Evolutionary conservation across 2,329 filamentous ascomycete genomes (phyloP).

Genomic region (Calonectria hawksworthii): DNA sequence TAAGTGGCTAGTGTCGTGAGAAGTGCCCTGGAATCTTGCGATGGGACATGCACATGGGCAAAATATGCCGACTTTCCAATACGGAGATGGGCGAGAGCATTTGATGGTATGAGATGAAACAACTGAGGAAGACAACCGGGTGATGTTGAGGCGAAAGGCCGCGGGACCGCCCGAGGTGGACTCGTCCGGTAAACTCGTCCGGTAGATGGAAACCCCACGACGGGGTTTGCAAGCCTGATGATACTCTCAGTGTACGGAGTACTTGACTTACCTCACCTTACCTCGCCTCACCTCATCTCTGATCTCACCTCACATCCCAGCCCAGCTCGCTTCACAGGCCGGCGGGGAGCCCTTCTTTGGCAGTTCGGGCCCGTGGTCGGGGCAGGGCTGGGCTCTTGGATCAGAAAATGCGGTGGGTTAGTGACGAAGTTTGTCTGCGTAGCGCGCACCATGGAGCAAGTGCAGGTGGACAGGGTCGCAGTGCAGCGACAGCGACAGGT

Average conservation of each 20-base stretch:
- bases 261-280: not conserved
- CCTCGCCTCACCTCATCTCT: not conserved
- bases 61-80: slow-evolving; percentile 16
- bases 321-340: not conserved
- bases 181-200: not conserved
- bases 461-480: slow-evolving; percentile 15
- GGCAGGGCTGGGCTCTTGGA: slow-evolving; percentile 13
- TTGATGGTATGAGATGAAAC: not conserved
- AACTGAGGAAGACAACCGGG: not conserved
- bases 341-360: not conserved
- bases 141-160: not conserved
- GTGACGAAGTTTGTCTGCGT: slow-evolving; percentile 36
- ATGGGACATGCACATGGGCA: not conserved
- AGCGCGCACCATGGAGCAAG: slow-evolving; percentile 26
- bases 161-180: slow-evolving; percentile 2
- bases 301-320: not conserved
- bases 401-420: slow-evolving; percentile 28
- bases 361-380: slow-evolving; percentile 23
- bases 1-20: not conserved
- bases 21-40: not conserved
- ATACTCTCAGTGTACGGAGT: not conserved
- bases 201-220: not conserved
- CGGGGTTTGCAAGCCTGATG: not conserved
- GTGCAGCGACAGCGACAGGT: not conserved
- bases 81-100: slow-evolving; percentile 14